Evolutionary conservation across 2,329 filamentous ascomycete species (phyloP), one percentile per base, ranked within the genome.

Genomic region (Sodiomyces alkalinus): DNA sequence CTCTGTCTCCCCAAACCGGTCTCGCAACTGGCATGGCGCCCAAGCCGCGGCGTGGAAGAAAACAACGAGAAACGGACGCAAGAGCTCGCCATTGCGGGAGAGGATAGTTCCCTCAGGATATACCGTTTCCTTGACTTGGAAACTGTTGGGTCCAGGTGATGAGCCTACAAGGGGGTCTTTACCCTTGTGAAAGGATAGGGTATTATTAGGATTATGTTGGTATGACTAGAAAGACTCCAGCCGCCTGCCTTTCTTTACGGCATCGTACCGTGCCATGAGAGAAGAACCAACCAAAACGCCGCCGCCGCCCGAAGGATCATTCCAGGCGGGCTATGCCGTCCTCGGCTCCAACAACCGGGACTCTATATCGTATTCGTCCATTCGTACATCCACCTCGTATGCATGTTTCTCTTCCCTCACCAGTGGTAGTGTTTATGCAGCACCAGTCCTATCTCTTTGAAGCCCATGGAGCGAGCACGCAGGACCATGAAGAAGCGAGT

Each of bases 1-100:
- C 43, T 68, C 27, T 68, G 60, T 23, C 64, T 79, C 2, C 73
- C 75, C 15, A 79, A 68, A 44, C 53, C 74, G 2, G 64, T 82
- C 14, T 63, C 71, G 15, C 74, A 79, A 45, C 54, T 86, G 19
- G 62, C 74, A 6, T 86, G 80, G 80, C 64, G 72, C 36, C 78
- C 77, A 5, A n/a, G n/a, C n/a, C n/a, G n/a, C n/a, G n/a, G n/a
- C n/a, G 36, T 40, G 10, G 35, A 29, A 10, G 31, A 33, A 23
- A 19, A 31, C 27, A 24, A 30, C 2, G 25, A 28, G 3, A 34
- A 34, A n/a, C n/a, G n/a, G n/a, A n/a, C n/a, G n/a, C 36, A 46
- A 17, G 44, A 48, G 9, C 43, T 72, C 16, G 67, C 64, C 4
- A 48, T 71, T 33, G 68, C 68, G 14, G 64, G 72, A 28, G 71